Percentiles rank a stretch among this genome's conserved stretches.
Conservation (phyloP, 805 yeast species). For the Candida koratica region DNA sequence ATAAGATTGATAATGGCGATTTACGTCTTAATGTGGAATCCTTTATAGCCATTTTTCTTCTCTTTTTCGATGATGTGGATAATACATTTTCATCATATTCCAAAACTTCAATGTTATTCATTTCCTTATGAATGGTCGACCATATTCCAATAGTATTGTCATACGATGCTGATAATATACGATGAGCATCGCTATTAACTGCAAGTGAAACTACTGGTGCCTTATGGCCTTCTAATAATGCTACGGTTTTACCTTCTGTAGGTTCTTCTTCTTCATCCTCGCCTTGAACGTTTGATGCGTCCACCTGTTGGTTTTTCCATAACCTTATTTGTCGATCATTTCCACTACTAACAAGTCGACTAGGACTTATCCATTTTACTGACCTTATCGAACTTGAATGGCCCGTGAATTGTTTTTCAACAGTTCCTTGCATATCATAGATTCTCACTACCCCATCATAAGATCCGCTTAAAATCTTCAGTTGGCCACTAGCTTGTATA, state of each 20-base stretch:
- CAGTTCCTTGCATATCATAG: conserved; percentile 77
- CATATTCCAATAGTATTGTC: conserved; percentile 81
- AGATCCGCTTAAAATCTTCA: conserved; percentile 77
- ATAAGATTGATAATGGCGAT: conserved; percentile 74
- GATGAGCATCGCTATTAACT: conserved; percentile 47
- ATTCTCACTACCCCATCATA: conserved; percentile 94
- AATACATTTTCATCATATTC: conserved; percentile 45
- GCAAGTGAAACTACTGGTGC: conserved; percentile 80
- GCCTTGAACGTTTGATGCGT: conserved; percentile 24
- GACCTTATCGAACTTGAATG: conserved; percentile 85
- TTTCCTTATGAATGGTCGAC: conserved; percentile 83
- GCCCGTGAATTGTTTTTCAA: conserved; percentile 77
- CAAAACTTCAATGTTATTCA: conserved; percentile 54
- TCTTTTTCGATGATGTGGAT: conserved; percentile 81
- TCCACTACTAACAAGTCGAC: conserved; percentile 79
- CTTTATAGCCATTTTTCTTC: conserved; percentile 75
- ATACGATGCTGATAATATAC: conserved; percentile 79
- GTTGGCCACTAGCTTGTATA: conserved; percentile 37
- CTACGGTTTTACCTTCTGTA: conserved; percentile 71
- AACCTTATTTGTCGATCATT: conserved; percentile 84
- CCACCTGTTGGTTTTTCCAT: conserved; percentile 67
- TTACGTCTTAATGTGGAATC: conserved; percentile 76
- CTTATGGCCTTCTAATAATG: conserved; percentile 85
- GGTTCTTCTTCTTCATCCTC: conserved; percentile 36
- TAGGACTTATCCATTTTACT: conserved; percentile 72